A percentile compares a stretch with the other conserved stretches of the same genome.
These are phyloP conservation scores for Lactarius hengduanensis DNA, from an alignment of 768 basidiomycete species.

Conservation along the genomic window DNA sequence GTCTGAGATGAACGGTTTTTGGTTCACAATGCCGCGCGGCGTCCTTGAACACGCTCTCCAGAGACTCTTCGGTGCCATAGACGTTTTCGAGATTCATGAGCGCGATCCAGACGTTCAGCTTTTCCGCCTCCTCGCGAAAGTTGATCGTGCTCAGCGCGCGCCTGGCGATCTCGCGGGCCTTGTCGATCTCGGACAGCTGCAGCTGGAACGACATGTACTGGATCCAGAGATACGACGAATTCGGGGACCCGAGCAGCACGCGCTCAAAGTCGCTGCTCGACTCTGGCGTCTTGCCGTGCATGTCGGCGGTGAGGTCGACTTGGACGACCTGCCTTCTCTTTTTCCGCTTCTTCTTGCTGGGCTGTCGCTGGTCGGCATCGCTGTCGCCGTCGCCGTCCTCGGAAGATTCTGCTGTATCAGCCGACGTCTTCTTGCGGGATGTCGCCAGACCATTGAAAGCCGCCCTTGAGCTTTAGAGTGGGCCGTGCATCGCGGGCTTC, in stretches of 20 bases:
- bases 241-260: conserved; percentile 86
- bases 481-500: conserved; percentile 21
- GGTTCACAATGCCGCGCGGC: conserved; percentile 90
- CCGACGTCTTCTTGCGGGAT: conserved; percentile 39
- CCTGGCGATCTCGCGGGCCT: conserved; percentile 83
- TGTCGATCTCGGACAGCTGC: conserved; percentile 94
- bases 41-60: conserved; percentile 85
- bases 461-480: conserved; percentile 53
- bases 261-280: conserved; percentile 96
- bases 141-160: conserved; percentile 85
- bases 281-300: conserved; percentile 82
- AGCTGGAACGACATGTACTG: conserved; percentile 99
- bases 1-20: conserved; percentile 82
- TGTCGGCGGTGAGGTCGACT: conserved; percentile 79
- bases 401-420: conserved; percentile 43
- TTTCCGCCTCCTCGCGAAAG: conserved; percentile 95
- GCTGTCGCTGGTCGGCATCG: conserved; percentile 49
- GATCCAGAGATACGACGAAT: conserved; percentile 97
- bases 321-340: conserved; percentile 66
- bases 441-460: conserved; percentile 70
- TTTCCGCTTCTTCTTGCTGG: conserved; percentile 62
- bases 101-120: conserved; percentile 96
- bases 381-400: conserved; percentile 50
- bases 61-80: conserved; percentile 80
- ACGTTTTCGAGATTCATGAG: conserved; percentile 91